Conservation (phyloP, 2,329 filamentous ascomycete genomes). For the Hypoxylon sp. region DNA sequence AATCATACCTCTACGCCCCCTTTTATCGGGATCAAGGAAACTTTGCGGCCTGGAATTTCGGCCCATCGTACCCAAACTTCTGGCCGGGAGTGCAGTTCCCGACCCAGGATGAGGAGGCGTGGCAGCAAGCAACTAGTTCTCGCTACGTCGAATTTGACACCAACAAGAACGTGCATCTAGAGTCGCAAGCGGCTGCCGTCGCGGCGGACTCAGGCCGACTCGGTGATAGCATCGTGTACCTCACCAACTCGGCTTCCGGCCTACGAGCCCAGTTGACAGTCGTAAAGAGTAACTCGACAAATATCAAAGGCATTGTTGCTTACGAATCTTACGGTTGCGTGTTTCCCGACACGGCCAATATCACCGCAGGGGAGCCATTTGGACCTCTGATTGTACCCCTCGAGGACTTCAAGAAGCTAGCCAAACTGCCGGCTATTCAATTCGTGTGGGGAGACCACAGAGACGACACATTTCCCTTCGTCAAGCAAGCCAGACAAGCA, state of each 20-base stretch:
- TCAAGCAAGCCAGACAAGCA: slow-evolving; percentile 44
- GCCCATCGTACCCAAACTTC: slow-evolving; percentile 51
- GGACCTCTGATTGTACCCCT: slow-evolving; percentile 48
- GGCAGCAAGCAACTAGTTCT: slow-evolving; percentile 55
- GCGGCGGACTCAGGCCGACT: slow-evolving; percentile 55
- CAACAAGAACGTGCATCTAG: slow-evolving; percentile 53
- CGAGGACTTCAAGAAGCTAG: slow-evolving; percentile 51
- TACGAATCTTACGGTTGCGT: slow-evolving; percentile 50
- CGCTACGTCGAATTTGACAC: slow-evolving; percentile 57
- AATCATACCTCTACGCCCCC: slow-evolving; percentile 51
- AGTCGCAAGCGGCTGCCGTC: slow-evolving; percentile 54
- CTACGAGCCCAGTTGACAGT: slow-evolving; percentile 55
- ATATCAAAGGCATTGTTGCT: slow-evolving; percentile 56
- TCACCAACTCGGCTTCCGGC: slow-evolving; percentile 56
- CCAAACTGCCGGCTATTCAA: slow-evolving; percentile 45
- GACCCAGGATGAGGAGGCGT: slow-evolving; percentile 50
- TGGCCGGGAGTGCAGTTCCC: slow-evolving; percentile 57
- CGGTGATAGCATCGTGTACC: slow-evolving; percentile 53
- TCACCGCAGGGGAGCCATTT: slow-evolving; percentile 45
- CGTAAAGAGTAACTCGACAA: slow-evolving; percentile 55
- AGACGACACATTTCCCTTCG: slow-evolving; percentile 43
- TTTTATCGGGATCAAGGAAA: slow-evolving; percentile 56
- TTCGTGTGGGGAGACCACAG: slow-evolving; percentile 51
- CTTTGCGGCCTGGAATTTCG: slow-evolving; percentile 57
- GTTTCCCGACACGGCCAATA: slow-evolving; percentile 48